Evolutionary conservation across 345 rosid genomes (phyloP).

Genomic region (Aurinia saxatilis): DNA sequence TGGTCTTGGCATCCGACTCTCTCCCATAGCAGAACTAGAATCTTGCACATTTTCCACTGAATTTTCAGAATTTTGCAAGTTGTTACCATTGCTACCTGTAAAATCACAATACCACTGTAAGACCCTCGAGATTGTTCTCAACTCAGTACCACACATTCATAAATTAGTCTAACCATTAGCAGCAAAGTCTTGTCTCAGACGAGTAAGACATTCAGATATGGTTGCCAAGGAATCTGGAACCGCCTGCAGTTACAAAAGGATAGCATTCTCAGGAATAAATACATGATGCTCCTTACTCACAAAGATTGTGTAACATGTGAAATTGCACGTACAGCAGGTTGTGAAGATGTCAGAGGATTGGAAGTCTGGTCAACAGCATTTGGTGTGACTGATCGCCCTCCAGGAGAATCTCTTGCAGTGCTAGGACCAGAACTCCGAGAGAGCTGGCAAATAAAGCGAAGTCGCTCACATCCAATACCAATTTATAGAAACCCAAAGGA

Average conservation of each 20-base stretch:
- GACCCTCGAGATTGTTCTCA: neutral
- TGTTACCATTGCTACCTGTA: conserved; percentile 30
- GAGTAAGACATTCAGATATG: conserved; percentile 41
- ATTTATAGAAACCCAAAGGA: neutral
- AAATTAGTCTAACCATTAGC: conserved; percentile 29
- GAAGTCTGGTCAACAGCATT: conserved; percentile 25
- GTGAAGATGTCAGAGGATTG: conserved; percentile 32
- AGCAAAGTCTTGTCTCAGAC: conserved; percentile 41
- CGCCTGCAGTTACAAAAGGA: conserved; percentile 25
- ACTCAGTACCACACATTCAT: neutral
- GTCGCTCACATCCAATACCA: neutral
- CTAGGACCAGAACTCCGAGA: conserved; percentile 16
- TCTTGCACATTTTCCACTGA: conserved; percentile 29
- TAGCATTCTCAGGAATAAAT: neutral
- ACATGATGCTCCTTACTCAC: neutral
- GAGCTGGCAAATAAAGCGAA: conserved; percentile 21
- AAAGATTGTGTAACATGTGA: neutral
- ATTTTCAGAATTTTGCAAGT: conserved; percentile 24
- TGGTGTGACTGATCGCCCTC: conserved; percentile 15
- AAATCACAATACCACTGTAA: conserved; percentile 4
- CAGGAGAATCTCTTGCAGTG: conserved; percentile 17
- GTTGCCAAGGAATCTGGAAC: conserved; percentile 50
- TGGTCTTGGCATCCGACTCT: conserved; percentile 41
- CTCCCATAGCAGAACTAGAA: conserved; percentile 24
- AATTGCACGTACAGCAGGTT: conserved; percentile 30